phyloP scores from a whole-genome alignment of 1,139 yeast genomes.

The Geotrichum cucujoidarum region DNA sequence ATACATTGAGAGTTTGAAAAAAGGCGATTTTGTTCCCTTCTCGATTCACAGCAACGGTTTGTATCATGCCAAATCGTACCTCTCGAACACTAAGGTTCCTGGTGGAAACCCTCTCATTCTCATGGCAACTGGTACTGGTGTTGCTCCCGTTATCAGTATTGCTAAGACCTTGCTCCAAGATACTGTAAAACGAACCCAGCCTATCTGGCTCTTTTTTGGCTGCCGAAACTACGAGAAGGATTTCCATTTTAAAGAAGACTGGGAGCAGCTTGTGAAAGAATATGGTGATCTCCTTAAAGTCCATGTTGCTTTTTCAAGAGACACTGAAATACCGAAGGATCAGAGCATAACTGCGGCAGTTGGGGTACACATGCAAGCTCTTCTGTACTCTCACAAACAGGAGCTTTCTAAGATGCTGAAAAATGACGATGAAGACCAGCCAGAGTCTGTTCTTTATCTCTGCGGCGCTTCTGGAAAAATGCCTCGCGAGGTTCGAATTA shows the following conservation, averaged over 20 bases:
- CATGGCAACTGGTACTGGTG: slow-evolving; percentile 88
- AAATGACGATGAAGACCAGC: slow-evolving; percentile 30
- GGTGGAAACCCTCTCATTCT: slow-evolving; percentile 53
- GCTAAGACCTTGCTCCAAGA: slow-evolving; percentile 10
- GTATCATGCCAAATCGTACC: slow-evolving; percentile 28
- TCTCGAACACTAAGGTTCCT: slow-evolving; percentile 26
- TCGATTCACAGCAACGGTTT: slow-evolving; percentile 43
- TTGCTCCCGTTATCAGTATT: slow-evolving; percentile 62
- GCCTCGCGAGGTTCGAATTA: slow-evolving; percentile 86
- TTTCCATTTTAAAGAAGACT: slow-evolving; percentile 54
- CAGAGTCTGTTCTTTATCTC: slow-evolving; percentile 57
- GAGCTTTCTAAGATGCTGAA: slow-evolving; percentile 48
- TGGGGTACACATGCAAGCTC: slow-evolving; percentile 67
- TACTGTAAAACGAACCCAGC: slow-evolving; percentile 10
- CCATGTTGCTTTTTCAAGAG: slow-evolving; percentile 18
- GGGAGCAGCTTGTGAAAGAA: slow-evolving; percentile 37
- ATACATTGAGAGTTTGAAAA: slow-evolving; percentile 54
- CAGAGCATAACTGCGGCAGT: not conserved
- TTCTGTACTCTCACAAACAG: slow-evolving; percentile 46
- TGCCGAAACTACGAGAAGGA: slow-evolving; percentile 66
- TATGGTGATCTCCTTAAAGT: slow-evolving; percentile 25
- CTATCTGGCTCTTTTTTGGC: slow-evolving; percentile 59
- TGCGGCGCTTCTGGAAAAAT: slow-evolving; percentile 94
- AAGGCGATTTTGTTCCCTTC: slow-evolving; percentile 50
- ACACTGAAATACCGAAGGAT: not conserved